Percentiles rank a stretch among this genome's conserved stretches.
Evolutionary conservation across 148 eudicot genomes (phyloP).

Genomic region (Silene latifolia): DNA sequence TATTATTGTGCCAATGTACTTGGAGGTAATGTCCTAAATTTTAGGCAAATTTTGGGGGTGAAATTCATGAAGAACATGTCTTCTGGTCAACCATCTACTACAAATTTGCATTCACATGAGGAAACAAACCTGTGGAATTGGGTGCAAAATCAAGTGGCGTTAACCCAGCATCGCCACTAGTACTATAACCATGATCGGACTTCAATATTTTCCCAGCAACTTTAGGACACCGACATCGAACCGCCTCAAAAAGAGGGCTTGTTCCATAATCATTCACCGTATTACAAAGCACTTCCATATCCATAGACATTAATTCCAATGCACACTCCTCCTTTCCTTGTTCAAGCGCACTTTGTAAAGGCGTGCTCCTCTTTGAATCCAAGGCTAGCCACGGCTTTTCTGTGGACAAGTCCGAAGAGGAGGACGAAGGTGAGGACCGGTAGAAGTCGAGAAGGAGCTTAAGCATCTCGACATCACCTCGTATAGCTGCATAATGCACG

Average conservation of each 20-base stretch:
- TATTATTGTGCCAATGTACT: too few species aligned
- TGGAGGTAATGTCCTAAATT: too few species aligned
- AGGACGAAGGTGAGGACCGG: neutral
- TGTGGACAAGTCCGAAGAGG: too few species aligned
- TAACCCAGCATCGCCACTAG: conserved; percentile 2
- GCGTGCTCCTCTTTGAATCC: neutral
- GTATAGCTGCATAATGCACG: neutral
- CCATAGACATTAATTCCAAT: neutral
- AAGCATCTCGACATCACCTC: neutral
- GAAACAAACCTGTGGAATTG: conserved; percentile 7
- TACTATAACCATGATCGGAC: conserved; percentile 4
- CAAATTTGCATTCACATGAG: too few species aligned
- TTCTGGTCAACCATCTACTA: too few species aligned
- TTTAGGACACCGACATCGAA: neutral
- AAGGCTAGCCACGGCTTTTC: conserved; percentile 1
- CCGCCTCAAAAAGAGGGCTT: conserved; percentile 2
- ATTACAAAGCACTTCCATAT: conserved; percentile 1
- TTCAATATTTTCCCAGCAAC: conserved; percentile 3
- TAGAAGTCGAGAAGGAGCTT: conserved; percentile 10
- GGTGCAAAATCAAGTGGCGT: conserved; percentile 14
- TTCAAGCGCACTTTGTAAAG: neutral
- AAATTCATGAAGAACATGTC: too few species aligned
- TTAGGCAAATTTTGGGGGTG: too few species aligned
- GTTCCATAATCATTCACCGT: conserved; percentile 7
- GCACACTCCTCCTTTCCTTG: conserved; percentile 5